Evolutionary conservation across 164 flowering plant species (phyloP), one percentile per base, ranked within the genome.

Genomic region (Magnolia sinica): DNA sequence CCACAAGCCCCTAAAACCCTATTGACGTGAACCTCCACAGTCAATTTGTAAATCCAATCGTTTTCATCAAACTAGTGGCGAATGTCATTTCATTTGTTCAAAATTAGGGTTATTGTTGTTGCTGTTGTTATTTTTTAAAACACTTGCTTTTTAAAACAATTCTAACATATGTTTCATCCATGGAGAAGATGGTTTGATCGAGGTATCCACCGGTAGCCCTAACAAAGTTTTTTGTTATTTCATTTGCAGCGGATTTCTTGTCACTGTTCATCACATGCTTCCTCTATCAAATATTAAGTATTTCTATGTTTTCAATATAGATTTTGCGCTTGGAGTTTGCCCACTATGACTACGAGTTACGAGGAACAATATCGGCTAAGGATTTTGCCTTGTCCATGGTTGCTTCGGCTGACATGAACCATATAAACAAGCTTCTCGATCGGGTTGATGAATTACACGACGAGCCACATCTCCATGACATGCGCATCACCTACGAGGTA

Each of bases 301-400:
- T 65, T 13, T 65, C 29, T 22, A 8, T 1, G 22, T 10, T 65
- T 65, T 22, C 61, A 52, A 75, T 79, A 58, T 82, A 96, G 99
- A 92, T 96, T 51, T 73, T 90, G 82, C 81, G 74, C 2, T 74
- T 96, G 88, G 99, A 96, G 81, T 96, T 94, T 82, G 86, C 87
- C 9, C 98, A 96, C 78, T 96, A 96, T 83, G 98, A 94, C 78
- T 90, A 83, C 83, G 89, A 91, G 80, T 69, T 51, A 73, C 83
- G 83, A 55, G 93, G 94, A 79, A 86, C 88, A 19, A 94, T 96
- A 84, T 90, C 97, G 20, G 98, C 96, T 1, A 91, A 83, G 81
- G 99, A 96, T 82, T 96, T 96, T 88, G 98, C 93, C n/a, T 76
- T 96, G 79, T 96, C 98, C 22, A 84, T 94, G 94, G 92, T 96